Percentiles rank a stretch among this genome's conserved stretches.
These are phyloP conservation scores for Penicillium pulvis DNA, from an alignment of 495 filamentous ascomycete species.

Conservation along the genomic window DNA sequence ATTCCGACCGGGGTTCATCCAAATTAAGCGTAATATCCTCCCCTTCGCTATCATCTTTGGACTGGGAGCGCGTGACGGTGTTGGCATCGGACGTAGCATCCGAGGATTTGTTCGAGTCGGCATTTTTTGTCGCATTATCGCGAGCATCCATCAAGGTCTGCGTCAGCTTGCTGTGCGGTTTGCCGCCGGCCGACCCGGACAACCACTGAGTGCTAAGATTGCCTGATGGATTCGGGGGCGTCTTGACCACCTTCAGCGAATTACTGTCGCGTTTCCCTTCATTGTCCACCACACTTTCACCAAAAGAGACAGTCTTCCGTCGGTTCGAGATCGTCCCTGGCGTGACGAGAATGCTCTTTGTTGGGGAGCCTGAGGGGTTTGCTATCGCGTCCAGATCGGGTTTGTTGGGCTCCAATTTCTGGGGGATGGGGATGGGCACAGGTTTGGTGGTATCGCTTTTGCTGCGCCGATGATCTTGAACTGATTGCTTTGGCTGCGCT, in stretches of 20 bases:
- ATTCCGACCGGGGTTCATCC: slow-evolving; percentile 77
- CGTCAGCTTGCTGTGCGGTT: slow-evolving; percentile 48
- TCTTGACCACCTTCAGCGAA: slow-evolving; percentile 33
- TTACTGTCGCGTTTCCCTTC: slow-evolving; percentile 49
- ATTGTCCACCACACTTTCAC: slow-evolving; percentile 64
- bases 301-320: slow-evolving; percentile 91
- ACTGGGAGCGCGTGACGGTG: slow-evolving; percentile 5
- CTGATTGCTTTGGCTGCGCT: slow-evolving; percentile 22
- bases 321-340: slow-evolving; percentile 78
- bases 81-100: slow-evolving; percentile 17
- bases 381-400: slow-evolving; percentile 28
- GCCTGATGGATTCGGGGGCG: slow-evolving; percentile 48
- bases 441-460: slow-evolving; percentile 27
- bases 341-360: slow-evolving; percentile 84
- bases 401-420: slow-evolving; percentile 29
- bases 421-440: slow-evolving; percentile 18
- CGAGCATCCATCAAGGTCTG: slow-evolving; percentile 49
- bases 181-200: slow-evolving; percentile 51
- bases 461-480: slow-evolving; percentile 25
- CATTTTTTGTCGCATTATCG: slow-evolving; percentile 35
- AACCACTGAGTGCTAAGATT: slow-evolving; percentile 69
- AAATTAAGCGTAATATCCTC: slow-evolving; percentile 74
- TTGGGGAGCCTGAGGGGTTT: slow-evolving; percentile 56
- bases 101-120: slow-evolving; percentile 17
- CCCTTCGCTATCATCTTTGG: slow-evolving; percentile 31